A percentile compares a stretch with the other conserved stretches of the same genome.
phyloP scores from a whole-genome alignment of 2,329 filamentous ascomycete species.

The Ophiocordyceps sinensis region DNA sequence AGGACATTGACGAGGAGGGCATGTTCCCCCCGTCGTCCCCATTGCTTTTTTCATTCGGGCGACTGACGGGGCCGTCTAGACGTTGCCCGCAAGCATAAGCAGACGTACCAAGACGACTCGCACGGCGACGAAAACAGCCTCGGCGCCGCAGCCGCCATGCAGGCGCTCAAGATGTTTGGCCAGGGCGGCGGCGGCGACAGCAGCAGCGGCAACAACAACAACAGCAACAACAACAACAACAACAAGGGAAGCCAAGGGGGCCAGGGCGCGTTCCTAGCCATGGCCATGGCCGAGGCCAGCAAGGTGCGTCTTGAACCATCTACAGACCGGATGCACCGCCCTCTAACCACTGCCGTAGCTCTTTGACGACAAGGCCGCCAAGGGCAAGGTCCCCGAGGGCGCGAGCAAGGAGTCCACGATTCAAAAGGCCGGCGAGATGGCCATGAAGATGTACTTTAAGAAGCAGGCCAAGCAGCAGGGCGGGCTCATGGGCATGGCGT shows the following conservation, averaged over 20 bases:
- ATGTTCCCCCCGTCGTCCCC: slow-evolving; percentile 4
- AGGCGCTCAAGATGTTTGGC: slow-evolving; percentile 68
- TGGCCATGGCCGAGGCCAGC: slow-evolving; percentile 79
- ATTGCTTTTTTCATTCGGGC: neutral
- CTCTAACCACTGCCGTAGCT: slow-evolving; percentile 22
- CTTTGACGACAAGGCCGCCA: slow-evolving; percentile 42
- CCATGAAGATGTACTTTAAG: slow-evolving; percentile 85
- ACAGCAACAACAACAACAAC: no score
- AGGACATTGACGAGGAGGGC: slow-evolving; percentile 37
- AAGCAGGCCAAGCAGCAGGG: slow-evolving; percentile 38
- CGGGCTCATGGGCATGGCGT: slow-evolving; percentile 29
- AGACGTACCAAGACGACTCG: slow-evolving; percentile 46
- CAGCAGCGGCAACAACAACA: no score
- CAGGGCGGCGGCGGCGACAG: slow-evolving; percentile 29
- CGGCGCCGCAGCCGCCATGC: slow-evolving; percentile 65
- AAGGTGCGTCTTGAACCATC: slow-evolving; percentile 35
- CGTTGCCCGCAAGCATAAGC: slow-evolving; percentile 60
- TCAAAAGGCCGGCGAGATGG: slow-evolving; percentile 69
- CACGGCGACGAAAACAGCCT: slow-evolving; percentile 34
- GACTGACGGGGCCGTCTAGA: slow-evolving; percentile 18
- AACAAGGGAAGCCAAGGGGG: slow-evolving; percentile 24
- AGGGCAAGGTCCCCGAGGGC: slow-evolving; percentile 37
- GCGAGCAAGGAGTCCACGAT: slow-evolving; percentile 71
- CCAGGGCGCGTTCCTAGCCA: slow-evolving; percentile 67
- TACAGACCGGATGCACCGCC: no score